Conservation (phyloP, 352 stramenopile genomes). For the Phytophthora sp. region DNA sequence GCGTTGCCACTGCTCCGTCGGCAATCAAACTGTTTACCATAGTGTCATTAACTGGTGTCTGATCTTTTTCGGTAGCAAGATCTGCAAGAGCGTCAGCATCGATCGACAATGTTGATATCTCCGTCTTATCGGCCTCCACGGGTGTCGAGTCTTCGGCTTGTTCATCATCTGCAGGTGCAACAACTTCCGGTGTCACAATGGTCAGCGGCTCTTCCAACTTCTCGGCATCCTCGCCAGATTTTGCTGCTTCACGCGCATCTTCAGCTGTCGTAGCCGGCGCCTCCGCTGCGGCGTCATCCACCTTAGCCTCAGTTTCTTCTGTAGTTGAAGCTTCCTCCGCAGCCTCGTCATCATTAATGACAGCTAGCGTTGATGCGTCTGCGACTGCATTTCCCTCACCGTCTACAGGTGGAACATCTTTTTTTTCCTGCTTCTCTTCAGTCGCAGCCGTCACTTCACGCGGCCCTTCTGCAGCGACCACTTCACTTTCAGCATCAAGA, state of each 20-base stretch:
- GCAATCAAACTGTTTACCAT: constrained; percentile 13
- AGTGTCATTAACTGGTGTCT: constrained; percentile 1
- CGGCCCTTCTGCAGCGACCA: background rate
- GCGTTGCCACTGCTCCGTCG: constrained; percentile 29
- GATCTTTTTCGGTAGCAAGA: background rate
- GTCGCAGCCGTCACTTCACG: background rate
- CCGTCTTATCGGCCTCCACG: background rate
- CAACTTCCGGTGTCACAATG: constrained; percentile 15
- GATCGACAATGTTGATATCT: constrained; percentile 15
- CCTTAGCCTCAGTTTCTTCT: background rate
- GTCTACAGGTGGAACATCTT: constrained; percentile 2
- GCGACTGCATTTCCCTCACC: background rate
- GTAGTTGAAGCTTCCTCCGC: background rate
- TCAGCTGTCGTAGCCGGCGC: background rate
- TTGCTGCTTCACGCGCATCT: background rate
- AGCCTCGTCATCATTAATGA: constrained; percentile 5
- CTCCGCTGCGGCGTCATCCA: constrained; percentile 3
- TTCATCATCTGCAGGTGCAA: background rate
- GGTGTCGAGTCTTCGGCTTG: constrained; percentile 9
- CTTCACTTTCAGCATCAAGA: background rate
- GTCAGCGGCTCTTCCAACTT: constrained; percentile 20
- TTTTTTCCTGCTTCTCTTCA: constrained; percentile 19
- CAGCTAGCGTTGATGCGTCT: constrained; percentile 8
- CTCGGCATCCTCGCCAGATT: background rate
- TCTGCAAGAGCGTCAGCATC: constrained; percentile 13